Evolutionary conservation across 441 rosid genomes (phyloP).

Genomic region (Adansonia grandidieri): DNA sequence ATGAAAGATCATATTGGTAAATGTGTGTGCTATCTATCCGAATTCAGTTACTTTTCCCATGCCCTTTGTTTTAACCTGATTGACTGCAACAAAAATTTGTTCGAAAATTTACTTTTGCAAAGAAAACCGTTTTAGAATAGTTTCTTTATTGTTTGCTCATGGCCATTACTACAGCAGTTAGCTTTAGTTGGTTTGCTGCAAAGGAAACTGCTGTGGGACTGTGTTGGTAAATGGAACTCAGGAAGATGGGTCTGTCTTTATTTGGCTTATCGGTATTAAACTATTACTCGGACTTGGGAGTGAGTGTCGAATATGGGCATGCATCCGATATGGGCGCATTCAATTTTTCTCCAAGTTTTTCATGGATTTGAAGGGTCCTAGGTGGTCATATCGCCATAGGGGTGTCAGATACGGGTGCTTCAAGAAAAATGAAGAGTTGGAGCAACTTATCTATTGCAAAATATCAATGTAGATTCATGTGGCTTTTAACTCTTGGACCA

Average conservation of each 20-base stretch:
- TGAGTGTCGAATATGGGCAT: too few species aligned
- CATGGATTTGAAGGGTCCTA: too few species aligned
- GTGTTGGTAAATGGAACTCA: neutral
- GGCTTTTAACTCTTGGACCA: neutral
- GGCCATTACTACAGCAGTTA: neutral
- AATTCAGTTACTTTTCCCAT: neutral
- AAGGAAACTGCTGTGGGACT: neutral
- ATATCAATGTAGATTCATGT: neutral
- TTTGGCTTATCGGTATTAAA: neutral
- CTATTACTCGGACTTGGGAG: too few species aligned
- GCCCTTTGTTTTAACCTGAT: neutral
- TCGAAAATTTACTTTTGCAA: neutral
- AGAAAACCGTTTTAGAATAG: neutral
- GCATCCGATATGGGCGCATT: too few species aligned
- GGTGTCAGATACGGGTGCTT: too few species aligned
- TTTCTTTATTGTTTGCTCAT: neutral
- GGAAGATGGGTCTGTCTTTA: neutral
- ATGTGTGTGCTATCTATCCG: neutral
- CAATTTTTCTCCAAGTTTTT: too few species aligned
- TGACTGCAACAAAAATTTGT: neutral
- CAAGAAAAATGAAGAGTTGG: too few species aligned
- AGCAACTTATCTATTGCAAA: neutral
- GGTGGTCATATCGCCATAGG: too few species aligned
- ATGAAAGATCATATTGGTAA: too few species aligned
- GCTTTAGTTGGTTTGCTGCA: neutral